Evolutionary conservation across 2,329 filamentous ascomycete genomes (phyloP).

Genomic region (Fusarium pininemorale): DNA sequence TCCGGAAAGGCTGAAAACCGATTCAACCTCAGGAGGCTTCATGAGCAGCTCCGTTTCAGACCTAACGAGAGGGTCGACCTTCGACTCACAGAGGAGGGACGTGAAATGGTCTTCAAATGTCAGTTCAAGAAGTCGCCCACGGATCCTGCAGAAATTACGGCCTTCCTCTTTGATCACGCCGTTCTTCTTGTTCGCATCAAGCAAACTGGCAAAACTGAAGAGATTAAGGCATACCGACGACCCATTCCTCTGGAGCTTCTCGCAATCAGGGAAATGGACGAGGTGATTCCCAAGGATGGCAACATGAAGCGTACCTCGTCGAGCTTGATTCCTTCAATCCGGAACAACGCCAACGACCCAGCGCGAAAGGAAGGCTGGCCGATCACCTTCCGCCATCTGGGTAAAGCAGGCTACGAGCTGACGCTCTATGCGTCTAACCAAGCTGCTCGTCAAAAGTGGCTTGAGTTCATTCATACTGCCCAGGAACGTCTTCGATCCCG

Average conservation of each 20-base stretch:
- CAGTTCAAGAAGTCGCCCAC: slow-evolving; percentile 91
- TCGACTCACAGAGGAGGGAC: slow-evolving; percentile 91
- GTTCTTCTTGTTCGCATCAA: slow-evolving; percentile 92
- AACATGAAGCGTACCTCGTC: slow-evolving; percentile 88
- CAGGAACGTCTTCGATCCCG: slow-evolving; percentile 88
- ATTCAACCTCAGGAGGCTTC: slow-evolving; percentile 92
- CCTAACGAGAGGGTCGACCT: slow-evolving; percentile 92
- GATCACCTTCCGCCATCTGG: slow-evolving; percentile 95
- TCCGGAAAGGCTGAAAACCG: slow-evolving; percentile 98
- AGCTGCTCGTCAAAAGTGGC: slow-evolving; percentile 92
- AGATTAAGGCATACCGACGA: slow-evolving; percentile 91
- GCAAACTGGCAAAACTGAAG: slow-evolving; percentile 90
- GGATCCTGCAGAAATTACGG: slow-evolving; percentile 88
- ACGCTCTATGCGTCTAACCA: slow-evolving; percentile 88
- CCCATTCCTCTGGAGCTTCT: slow-evolving; percentile 94
- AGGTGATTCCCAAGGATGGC: slow-evolving; percentile 84
- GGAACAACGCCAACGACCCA: slow-evolving; percentile 60
- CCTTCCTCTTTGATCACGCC: slow-evolving; percentile 96
- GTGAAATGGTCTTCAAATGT: slow-evolving; percentile 94
- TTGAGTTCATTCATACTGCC: slow-evolving; percentile 92
- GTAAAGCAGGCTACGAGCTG: slow-evolving; percentile 93
- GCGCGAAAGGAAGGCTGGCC: slow-evolving; percentile 82
- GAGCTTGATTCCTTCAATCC: slow-evolving; percentile 73
- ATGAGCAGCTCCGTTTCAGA: slow-evolving; percentile 90
- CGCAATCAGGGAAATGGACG: slow-evolving; percentile 96